phyloP scores from a whole-genome alignment of 257 asterid species.

The Plectranthus barbatus region DNA sequence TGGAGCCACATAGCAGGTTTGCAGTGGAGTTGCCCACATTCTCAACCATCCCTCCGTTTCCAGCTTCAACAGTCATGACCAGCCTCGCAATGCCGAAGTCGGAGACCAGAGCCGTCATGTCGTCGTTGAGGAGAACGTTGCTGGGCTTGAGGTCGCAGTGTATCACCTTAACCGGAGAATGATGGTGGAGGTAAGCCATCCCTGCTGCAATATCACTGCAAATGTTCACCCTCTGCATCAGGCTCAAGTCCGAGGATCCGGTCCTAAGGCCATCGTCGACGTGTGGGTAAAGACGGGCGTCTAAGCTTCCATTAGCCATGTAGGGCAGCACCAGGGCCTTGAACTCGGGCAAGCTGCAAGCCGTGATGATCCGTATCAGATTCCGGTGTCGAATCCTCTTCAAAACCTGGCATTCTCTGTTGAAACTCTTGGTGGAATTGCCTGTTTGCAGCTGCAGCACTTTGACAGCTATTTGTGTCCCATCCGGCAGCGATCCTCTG shows the following conservation, averaged over 20 bases:
- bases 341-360: conserved; percentile 42
- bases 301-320: conserved; percentile 51
- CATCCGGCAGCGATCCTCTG: conserved; percentile 36
- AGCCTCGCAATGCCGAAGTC: conserved; percentile 54
- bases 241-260: conserved; percentile 30
- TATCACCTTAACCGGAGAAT: conserved; percentile 39
- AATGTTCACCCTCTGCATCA: conserved; percentile 35
- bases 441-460: conserved; percentile 37
- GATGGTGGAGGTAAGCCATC: conserved; percentile 49
- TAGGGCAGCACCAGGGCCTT: conserved; percentile 49
- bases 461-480: conserved; percentile 41
- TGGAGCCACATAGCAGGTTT: conserved; percentile 34
- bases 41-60: conserved; percentile 13
- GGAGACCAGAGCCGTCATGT: conserved; percentile 46
- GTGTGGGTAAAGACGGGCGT: conserved; percentile 33
- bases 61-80: conserved; percentile 23
- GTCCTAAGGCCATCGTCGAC: conserved; percentile 8
- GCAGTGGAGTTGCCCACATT: conserved; percentile 37
- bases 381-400: conserved; percentile 47
- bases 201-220: conserved; percentile 45
- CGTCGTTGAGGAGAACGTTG: conserved; percentile 43
- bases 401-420: conserved; percentile 47
- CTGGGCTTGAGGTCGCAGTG: conserved; percentile 55
- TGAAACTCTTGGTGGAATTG: conserved; percentile 41
- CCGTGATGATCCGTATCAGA: conserved; percentile 41